Base-by-base conservation (phyloP, 225 moss, liverwort and hornwort genomes). In the Sphagnum tenellum region DNA sequence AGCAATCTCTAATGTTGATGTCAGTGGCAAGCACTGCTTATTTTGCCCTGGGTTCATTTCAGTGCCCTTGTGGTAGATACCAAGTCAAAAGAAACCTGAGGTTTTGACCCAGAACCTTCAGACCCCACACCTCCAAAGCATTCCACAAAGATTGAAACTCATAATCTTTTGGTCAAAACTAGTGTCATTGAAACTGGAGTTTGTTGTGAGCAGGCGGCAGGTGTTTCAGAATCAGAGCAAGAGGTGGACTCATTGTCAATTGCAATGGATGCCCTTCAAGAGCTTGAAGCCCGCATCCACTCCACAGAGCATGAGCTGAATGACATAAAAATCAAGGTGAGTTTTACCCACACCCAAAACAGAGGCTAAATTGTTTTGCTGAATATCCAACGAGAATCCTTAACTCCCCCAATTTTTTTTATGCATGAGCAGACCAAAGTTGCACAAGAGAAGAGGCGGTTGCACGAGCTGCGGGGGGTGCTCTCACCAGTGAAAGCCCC, bases 201-300 rank as follows among this genome's bases (percentile, higher is more conserved):
- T 29, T 29, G 29, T 29, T 29, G 0, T 64, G 5, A 50, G 67
- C 76, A 98, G 92, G 84, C 86, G 49, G 96, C 92, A 9, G 96
- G 92, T 55, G 62, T 87, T 55, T 66, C 84, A 70, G 67, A 62
- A 56, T 57, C 80, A 13, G 83, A 78, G 10, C 72, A 61, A 47
- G 73, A 87, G 48, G 72, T 85, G 55, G 83, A 89, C 67, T 62
- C 77, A 8, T 29, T 29, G 29, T 57, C 83, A 48, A 68, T 74
- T 60, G 96, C 96, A 3, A 78, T 98, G 81, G 72, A 72, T 29
- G 89, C 90, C 46, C 87, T 98, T 51, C 65, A 72, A 55, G 71
- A 82, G 62, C 72, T 98, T 60, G 81, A 89, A 71, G 86, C 79
- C 44, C 90, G 89, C 10, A 77, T 81, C 11, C 79, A 79, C 53